Percentiles rank a stretch among this genome's conserved stretches.
These are phyloP conservation scores for Russula sp. DNA, from an alignment of 768 basidiomycete genomes.

Conservation along the genomic window DNA sequence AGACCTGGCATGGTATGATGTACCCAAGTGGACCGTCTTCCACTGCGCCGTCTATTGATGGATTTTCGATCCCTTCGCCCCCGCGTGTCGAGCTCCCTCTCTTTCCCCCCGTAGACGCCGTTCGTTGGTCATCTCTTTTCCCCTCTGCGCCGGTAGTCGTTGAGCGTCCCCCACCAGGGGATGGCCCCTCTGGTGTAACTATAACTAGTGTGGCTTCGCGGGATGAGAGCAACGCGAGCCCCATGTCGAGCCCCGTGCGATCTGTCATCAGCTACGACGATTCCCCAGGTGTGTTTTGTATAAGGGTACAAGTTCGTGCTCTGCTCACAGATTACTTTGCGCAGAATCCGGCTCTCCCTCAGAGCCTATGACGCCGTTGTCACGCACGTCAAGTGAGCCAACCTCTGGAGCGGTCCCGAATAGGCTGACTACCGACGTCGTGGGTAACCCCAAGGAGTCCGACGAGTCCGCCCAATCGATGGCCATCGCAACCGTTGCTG, in stretches of 20 bases:
- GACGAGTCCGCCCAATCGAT: neutral
- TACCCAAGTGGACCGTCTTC: slow-evolving; percentile 1
- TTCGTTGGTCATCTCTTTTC: slow-evolving; percentile 14
- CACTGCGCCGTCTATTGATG: neutral
- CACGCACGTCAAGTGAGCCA: neutral
- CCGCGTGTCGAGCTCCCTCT: neutral
- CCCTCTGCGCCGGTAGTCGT: slow-evolving; percentile 10
- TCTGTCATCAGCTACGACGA: slow-evolving; percentile 10
- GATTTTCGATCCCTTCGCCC: neutral
- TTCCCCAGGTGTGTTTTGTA: slow-evolving; percentile 3
- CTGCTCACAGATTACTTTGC: neutral
- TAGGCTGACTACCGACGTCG: neutral
- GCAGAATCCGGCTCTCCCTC: slow-evolving; percentile 1
- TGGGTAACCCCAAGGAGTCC: neutral
- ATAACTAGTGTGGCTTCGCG: neutral
- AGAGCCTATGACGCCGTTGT: slow-evolving; percentile 10
- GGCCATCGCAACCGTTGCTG: neutral
- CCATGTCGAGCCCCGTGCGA: slow-evolving; percentile 1
- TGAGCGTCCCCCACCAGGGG: neutral
- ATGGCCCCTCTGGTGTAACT: neutral
- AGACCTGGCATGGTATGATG: neutral
- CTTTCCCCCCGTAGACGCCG: neutral
- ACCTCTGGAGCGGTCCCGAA: neutral
- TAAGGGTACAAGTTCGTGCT: neutral
- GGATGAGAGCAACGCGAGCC: slow-evolving; percentile 7